Evolutionary conservation across 2,329 filamentous ascomycete genomes (phyloP).

Genomic region (Pleoardoris graminearum): DNA sequence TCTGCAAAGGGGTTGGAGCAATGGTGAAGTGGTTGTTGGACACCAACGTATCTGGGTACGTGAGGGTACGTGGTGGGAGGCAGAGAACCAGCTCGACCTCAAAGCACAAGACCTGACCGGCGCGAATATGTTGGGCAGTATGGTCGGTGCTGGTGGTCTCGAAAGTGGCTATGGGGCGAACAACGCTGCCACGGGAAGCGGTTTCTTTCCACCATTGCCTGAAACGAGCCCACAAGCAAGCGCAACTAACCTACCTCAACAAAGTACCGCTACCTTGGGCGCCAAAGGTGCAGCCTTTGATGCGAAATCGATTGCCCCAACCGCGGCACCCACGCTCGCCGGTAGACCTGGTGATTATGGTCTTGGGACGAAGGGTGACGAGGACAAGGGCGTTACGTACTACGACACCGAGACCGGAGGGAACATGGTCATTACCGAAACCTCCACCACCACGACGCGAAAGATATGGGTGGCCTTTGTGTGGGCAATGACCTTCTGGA

Average conservation of each 20-base stretch:
- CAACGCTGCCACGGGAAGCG: conserved; percentile 55
- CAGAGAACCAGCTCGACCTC: conserved; percentile 91
- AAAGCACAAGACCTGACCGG: conserved; percentile 63
- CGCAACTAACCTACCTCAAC: conserved; percentile 64
- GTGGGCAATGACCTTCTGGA: conserved; percentile 91
- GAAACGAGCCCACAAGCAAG: conserved; percentile 68
- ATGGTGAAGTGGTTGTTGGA: conserved; percentile 91
- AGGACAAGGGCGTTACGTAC: conserved; percentile 52
- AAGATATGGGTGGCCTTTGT: conserved; percentile 80
- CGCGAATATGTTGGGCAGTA: conserved; percentile 51
- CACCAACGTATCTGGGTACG: conserved; percentile 94
- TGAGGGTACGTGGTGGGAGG: conserved; percentile 95
- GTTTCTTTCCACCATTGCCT: conserved; percentile 67
- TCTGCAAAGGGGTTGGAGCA: conserved; percentile 95
- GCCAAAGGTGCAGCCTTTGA: conserved; percentile 49
- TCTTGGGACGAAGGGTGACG: conserved; percentile 82
- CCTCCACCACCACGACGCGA: conserved; percentile 64
- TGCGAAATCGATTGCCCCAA: conserved; percentile 56
- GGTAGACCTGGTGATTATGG: conserved; percentile 77
- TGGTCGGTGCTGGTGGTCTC: conserved; percentile 62
- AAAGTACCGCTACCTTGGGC: conserved; percentile 50
- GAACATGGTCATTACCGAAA: conserved; percentile 74
- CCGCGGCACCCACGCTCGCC: conserved; percentile 62
- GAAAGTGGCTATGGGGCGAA: conserved; percentile 74
- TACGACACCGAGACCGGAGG: conserved; percentile 83